phyloP scores from a whole-genome alignment of 2,329 filamentous ascomycete species.

The Ascochyta viciae-villosae region DNA sequence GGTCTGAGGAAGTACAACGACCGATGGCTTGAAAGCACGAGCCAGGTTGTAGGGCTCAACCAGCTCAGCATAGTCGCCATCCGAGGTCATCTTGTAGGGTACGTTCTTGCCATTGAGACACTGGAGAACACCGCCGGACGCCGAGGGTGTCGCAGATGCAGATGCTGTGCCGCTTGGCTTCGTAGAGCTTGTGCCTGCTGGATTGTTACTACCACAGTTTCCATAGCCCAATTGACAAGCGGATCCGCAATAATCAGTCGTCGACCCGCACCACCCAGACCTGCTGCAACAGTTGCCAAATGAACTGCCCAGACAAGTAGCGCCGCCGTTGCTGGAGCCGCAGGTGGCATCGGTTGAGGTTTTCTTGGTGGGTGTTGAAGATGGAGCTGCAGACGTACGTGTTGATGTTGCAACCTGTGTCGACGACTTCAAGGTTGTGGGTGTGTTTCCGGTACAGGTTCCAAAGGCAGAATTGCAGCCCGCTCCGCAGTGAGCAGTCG shows the following conservation, averaged over 20 bases:
- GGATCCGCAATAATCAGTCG: conserved; percentile 41
- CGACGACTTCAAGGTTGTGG: conserved; percentile 21
- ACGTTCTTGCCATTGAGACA: conserved; percentile 46
- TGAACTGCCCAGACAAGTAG: conserved; percentile 23
- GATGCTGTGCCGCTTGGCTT: conserved; percentile 21
- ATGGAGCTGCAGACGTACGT: conserved; percentile 23
- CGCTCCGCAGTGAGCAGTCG: conserved; percentile 37
- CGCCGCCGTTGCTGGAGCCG: conserved; percentile 48
- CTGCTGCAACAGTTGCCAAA: conserved; percentile 50
- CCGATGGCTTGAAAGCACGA: conserved; percentile 55
- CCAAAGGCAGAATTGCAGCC: conserved; percentile 44
- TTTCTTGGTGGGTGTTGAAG: conserved; percentile 34
- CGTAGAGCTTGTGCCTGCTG: conserved; percentile 18
- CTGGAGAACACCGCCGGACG: conserved; percentile 24
- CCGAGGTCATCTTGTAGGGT: conserved; percentile 39
- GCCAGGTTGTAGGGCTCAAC: conserved; percentile 48
- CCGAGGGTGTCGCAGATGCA: conserved; percentile 23
- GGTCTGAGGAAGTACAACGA: conserved; percentile 63
- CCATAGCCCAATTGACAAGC: conserved; percentile 45
- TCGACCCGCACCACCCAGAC: conserved; percentile 53
- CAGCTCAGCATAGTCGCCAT: conserved; percentile 34
- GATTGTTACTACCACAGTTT: conserved; percentile 31
- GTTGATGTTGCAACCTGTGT: conserved; percentile 14
- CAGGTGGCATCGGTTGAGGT: conserved; percentile 52
- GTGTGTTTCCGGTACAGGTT: conserved; percentile 28